Evolutionary conservation across 768 basidiomycete genomes (phyloP), one percentile per base, ranked within the genome.

Genomic region (Sporobolomyces phaffii): DNA sequence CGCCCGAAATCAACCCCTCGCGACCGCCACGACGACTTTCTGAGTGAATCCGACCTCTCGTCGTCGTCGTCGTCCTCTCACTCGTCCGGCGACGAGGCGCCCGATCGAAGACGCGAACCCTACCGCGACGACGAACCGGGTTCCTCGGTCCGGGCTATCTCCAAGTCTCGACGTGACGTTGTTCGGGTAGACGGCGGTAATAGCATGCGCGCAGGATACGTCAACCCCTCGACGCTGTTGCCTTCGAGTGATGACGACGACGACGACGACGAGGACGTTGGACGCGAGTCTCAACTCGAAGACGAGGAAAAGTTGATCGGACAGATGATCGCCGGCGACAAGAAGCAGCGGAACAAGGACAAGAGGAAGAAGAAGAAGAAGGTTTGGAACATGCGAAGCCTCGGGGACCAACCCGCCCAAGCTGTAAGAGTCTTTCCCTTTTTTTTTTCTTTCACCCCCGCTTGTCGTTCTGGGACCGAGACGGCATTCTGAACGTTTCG

Each of bases 251-350:
- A 52, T 20, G 49, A 45, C 10, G 33, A 40, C 4, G n/a, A n/a
- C n/a, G n/a, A n/a, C n/a, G n/a, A n/a, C n/a, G n/a, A n/a, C n/a
- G n/a, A n/a, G n/a, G n/a, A n/a, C n/a, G n/a, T n/a, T n/a, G n/a
- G n/a, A n/a, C n/a, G n/a, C n/a, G 26, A 43, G n/a, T 26, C 26
- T n/a, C 60, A 56, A 26, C 57, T 60, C 31, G 60, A 62, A 15
- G 68, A 64, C 53, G 68, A 69, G 41, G 68, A 63, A 49, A 63
- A 64, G 36, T 28, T 64, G 13, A 60, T 69, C 15, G 62, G 62
- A 14, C 33, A 49, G 33, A 24, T 24, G 38, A 31, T 44, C 14
- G n/a, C 36, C 22, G 26, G 18, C 56, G 29, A 40, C 15, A 50
- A 58, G 31, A 36, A 22, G 22, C 31, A 36, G 18, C 3, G 1